These are phyloP conservation scores for Fusarium cyanostomum DNA, from an alignment of 2,329 filamentous ascomycete genomes.

Conservation along the genomic window DNA sequence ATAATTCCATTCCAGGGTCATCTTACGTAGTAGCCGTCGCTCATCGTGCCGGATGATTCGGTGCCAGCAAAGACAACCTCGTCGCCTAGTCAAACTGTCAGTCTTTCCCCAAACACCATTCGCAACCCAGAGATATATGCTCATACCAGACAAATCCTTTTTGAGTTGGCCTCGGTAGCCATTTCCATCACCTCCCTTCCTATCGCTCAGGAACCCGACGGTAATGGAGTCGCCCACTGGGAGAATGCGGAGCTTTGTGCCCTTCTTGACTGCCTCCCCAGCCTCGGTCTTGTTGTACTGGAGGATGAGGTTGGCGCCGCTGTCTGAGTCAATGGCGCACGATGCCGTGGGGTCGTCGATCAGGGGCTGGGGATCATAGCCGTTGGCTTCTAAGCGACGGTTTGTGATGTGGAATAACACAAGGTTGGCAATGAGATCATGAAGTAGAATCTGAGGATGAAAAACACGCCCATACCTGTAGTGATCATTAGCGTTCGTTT, in stretches of 20 bases:
- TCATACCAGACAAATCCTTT: slow-evolving; percentile 14
- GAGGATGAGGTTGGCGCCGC: background rate
- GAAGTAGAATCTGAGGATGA: slow-evolving; percentile 8
- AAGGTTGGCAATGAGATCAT: slow-evolving; percentile 7
- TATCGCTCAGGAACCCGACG: slow-evolving; percentile 10
- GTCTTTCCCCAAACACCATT: background rate
- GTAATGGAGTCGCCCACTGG: slow-evolving; percentile 21
- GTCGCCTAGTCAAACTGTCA: background rate
- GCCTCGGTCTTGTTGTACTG: background rate
- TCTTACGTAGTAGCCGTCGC: slow-evolving; percentile 8
- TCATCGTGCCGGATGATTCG: slow-evolving; percentile 7
- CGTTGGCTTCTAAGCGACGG: background rate
- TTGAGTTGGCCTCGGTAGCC: slow-evolving; percentile 5
- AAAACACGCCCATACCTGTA: slow-evolving; percentile 11
- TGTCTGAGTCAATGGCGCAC: background rate
- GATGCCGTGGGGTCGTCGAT: background rate
- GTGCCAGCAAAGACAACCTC: slow-evolving; percentile 17
- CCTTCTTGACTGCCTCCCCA: slow-evolving; percentile 5
- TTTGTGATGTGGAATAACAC: slow-evolving; percentile 10
- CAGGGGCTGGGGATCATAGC: background rate
- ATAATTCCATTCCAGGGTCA: background rate
- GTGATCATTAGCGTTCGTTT: background rate
- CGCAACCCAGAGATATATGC: background rate
- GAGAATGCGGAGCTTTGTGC: slow-evolving; percentile 2
- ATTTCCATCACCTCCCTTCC: slow-evolving; percentile 7